phyloP scores from a whole-genome alignment of 2,329 filamentous ascomycete species.

The Penicillium sp. region DNA sequence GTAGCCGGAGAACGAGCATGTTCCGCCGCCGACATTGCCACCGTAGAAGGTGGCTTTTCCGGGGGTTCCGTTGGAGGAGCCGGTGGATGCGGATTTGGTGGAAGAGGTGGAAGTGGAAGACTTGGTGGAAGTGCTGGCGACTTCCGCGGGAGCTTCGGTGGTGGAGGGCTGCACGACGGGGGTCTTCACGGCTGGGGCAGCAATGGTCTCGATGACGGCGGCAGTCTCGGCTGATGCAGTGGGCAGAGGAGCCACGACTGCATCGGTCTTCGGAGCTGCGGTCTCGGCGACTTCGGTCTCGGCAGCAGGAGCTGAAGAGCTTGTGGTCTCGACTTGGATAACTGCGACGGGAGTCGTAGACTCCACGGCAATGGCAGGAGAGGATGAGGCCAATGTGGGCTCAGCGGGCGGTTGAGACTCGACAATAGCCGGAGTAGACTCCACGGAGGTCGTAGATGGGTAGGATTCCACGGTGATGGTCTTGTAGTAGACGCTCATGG shows the following conservation, averaged over 20 bases:
- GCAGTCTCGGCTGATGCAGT: background rate
- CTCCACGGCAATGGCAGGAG: background rate
- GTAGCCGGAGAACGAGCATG: slow-evolving; percentile 57
- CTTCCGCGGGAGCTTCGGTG: background rate
- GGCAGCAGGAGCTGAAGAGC: slow-evolving; percentile 4
- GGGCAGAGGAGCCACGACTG: background rate
- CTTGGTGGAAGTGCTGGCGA: background rate
- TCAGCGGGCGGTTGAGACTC: slow-evolving; percentile 2
- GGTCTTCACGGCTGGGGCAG: background rate
- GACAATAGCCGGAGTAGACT: slow-evolving; percentile 5
- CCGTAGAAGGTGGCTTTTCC: slow-evolving; percentile 48
- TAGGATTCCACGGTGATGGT: slow-evolving; percentile 19
- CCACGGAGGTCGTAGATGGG: slow-evolving; percentile 4
- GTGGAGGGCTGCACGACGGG: background rate
- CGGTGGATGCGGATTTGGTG: background rate
- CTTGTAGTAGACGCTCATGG: slow-evolving; percentile 22
- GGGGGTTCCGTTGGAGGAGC: slow-evolving; percentile 14
- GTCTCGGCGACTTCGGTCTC: slow-evolving; percentile 2
- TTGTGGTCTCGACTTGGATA: background rate
- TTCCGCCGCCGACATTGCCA: slow-evolving; percentile 51
- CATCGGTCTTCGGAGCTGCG: background rate
- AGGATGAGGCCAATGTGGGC: slow-evolving; percentile 9
- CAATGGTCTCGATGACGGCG: background rate
- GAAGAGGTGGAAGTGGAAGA: slow-evolving; percentile 4
- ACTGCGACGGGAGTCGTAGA: slow-evolving; percentile 1